Base-by-base conservation (phyloP, 176 grass and related monocot species). In the Hyparrhenia diplandra region DNA sequence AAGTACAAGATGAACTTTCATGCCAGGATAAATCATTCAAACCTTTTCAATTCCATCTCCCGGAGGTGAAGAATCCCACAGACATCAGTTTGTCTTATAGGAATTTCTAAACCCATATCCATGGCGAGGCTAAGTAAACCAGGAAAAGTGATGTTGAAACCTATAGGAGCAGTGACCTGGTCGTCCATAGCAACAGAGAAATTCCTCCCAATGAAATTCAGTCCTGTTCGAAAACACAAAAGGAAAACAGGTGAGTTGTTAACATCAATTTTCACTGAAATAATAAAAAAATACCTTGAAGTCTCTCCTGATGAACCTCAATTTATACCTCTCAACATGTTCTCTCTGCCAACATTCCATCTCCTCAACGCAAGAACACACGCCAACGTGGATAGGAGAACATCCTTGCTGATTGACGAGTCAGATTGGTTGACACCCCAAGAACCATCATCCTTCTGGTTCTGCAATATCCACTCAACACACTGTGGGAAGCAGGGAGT, bases 91-190 rank as follows among this genome's bases (percentile, higher is more conserved):
- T 93, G 78, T 14, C 67, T 62, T 1, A 83, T 5, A 25, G 78
- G 86, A 82, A 97, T 11, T 20, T 91, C 55, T 23, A 93, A 77
- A 57, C 84, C 88, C 81, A 89, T 87, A 8, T 80, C 82, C 32
- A 55, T 84, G 79, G 86, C 94, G 35, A 85, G 84, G 67, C 74
- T 77, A 75, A 97, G 55, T 59, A 97, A 86, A 57, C 78, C 65
- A 42, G 91, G 74, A 75, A 97, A 91, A 77, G 79, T 97, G 73
- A 97, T 83, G 51, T 79, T 85, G 74, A 97, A 97, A 40, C 94
- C 94, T 43, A 93, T 25, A 67, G 94, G 91, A 71, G 86, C 78
- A 80, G 16, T 34, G 34, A 76, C 74, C 13, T 88, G 42, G 41
- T 81, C 60, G 78, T 87, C 40, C 78, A 89, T 83, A 78, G 81